These are phyloP conservation scores for Chiua virens DNA, from an alignment of 768 basidiomycete genomes.

Conservation along the genomic window DNA sequence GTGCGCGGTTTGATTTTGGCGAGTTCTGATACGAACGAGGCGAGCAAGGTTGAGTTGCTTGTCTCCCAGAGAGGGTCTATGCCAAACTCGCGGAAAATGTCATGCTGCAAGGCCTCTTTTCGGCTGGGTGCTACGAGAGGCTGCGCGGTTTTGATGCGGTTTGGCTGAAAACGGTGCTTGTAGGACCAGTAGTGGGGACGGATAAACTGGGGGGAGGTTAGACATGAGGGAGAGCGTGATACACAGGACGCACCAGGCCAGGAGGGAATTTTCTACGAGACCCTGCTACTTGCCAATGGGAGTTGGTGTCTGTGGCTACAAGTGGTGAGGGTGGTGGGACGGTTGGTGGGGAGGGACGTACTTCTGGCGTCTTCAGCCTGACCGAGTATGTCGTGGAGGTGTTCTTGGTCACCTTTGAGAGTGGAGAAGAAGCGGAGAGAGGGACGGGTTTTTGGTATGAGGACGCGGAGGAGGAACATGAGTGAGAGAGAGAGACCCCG, in stretches of 20 bases:
- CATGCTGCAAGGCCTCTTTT: conserved; percentile 51
- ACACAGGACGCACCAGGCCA: conserved; percentile 16
- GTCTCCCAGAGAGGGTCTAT: conserved; percentile 75
- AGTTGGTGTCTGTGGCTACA: conserved; percentile 4
- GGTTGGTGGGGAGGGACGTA: background rate
- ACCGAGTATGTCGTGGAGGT: conserved; percentile 23
- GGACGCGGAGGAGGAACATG: conserved; percentile 22
- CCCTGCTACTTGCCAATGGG: conserved; percentile 22
- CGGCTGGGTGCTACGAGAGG: conserved; percentile 57
- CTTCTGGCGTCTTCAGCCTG: conserved; percentile 24
- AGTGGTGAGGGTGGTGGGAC: background rate
- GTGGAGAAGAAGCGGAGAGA: conserved; percentile 13
- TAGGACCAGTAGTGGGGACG: conserved; percentile 45
- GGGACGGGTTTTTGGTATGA: conserved; percentile 5
- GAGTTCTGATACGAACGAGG: conserved; percentile 66
- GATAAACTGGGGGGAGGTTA: conserved; percentile 39
- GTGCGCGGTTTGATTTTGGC: conserved; percentile 76
- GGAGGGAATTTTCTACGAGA: conserved; percentile 28
- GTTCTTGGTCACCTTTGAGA: conserved; percentile 24
- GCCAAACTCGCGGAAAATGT: conserved; percentile 69
- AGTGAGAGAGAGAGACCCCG: conserved; percentile 10
- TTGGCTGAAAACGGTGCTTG: conserved; percentile 34
- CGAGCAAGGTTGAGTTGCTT: conserved; percentile 58
- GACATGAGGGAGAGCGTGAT: background rate
- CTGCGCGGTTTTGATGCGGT: conserved; percentile 24